phyloP scores from a whole-genome alignment of 306 rosid genomes.

The Arachis stenosperma region DNA sequence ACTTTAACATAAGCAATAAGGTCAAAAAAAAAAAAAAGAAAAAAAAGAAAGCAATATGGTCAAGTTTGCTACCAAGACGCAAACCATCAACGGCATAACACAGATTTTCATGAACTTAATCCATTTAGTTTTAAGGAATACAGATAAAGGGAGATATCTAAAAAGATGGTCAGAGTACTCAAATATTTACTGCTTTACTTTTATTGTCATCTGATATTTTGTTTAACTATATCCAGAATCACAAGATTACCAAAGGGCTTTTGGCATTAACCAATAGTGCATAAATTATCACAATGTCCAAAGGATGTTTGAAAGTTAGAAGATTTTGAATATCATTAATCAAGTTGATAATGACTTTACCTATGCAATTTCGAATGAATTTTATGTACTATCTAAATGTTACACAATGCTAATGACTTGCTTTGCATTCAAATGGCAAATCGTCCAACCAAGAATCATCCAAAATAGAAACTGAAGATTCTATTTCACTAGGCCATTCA shows the following conservation, averaged over 20 bases:
- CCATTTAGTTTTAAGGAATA: no score
- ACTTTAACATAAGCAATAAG: no score
- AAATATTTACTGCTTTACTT: background rate
- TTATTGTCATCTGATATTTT: no score
- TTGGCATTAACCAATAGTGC: background rate
- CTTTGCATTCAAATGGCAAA: slow-evolving; percentile 50
- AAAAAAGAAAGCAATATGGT: background rate
- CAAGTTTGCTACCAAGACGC: background rate
- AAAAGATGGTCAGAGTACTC: no score
- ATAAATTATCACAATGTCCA: background rate
- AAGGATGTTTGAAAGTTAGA: background rate
- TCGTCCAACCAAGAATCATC: slow-evolving; percentile 74
- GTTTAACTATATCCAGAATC: background rate
- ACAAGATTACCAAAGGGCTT: background rate
- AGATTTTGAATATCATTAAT: background rate
- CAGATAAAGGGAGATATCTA: no score
- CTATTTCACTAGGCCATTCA: slow-evolving; percentile 72
- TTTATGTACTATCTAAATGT: slow-evolving; percentile 4
- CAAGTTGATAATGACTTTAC: background rate
- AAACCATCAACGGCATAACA: background rate
- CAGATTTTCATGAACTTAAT: no score
- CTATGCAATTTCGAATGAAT: background rate
- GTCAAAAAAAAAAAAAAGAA: no score
- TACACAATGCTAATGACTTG: slow-evolving; percentile 43
- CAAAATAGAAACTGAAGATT: slow-evolving; percentile 51